A percentile compares a stretch with the other conserved stretches of the same genome.
Evolutionary conservation across 2,329 filamentous ascomycete genomes (phyloP).

Genomic region (Fusarium sp.): DNA sequence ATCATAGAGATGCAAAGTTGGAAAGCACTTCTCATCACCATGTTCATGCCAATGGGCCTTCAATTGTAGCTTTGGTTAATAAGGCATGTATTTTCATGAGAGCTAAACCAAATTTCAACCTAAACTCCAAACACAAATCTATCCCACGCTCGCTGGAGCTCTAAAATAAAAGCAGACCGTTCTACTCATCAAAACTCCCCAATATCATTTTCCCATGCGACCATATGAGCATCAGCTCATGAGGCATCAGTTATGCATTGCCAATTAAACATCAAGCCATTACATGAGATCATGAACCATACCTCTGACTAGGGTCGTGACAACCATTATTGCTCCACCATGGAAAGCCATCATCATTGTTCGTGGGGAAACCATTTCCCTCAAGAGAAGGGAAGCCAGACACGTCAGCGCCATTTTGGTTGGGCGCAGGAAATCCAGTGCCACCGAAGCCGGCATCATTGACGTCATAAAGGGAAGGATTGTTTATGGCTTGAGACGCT

Average conservation of each 20-base stretch:
- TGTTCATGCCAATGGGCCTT: not conserved
- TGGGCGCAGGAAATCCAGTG: not conserved
- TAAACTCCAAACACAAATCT: not conserved
- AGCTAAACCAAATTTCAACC: not conserved
- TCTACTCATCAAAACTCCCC: not conserved
- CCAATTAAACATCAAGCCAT: not conserved
- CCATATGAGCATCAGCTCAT: not conserved
- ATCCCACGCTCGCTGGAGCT: not conserved
- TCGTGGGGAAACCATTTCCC: not conserved
- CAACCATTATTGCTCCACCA: not conserved
- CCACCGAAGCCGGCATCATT: not conserved
- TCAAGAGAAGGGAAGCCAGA: not conserved
- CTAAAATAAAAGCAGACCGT: not conserved
- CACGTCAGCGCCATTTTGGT: not conserved
- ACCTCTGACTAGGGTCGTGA: not conserved
- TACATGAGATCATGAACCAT: not conserved
- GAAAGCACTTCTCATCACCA: not conserved
- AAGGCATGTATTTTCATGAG: not conserved
- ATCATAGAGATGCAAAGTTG: not conserved
- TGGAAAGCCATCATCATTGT: not conserved
- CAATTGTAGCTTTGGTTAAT: not conserved
- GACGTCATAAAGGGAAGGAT: not conserved
- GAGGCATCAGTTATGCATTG: not conserved
- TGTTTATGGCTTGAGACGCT: not conserved
- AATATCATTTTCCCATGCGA: not conserved